Conservation (phyloP, 2,329 filamentous ascomycete genomes). For the Colletotrichum viniferum region DNA sequence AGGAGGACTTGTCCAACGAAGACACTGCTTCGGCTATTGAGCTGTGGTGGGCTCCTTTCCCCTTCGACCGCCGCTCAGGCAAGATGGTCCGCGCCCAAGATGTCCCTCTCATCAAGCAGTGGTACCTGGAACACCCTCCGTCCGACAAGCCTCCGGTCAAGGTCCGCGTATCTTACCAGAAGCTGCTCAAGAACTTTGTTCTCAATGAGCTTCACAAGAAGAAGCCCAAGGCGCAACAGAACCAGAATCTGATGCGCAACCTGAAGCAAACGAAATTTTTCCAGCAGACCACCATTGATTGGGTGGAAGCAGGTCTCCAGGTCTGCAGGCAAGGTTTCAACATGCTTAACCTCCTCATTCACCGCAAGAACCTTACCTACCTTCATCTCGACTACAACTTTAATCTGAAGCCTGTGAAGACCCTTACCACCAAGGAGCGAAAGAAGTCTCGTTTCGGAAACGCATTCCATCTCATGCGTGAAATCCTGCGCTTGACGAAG, state of each 20-base stretch:
- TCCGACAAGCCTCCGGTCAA: slow-evolving; percentile 88
- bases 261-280: slow-evolving; percentile 98
- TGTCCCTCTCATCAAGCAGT: slow-evolving; percentile 95
- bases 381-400: slow-evolving; percentile 99
- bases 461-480: slow-evolving; percentile 98
- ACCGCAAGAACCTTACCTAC: slow-evolving; percentile 98
- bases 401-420: slow-evolving; percentile 99
- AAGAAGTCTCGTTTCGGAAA: slow-evolving; percentile 99
- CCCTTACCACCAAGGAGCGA: slow-evolving; percentile 95
- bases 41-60: slow-evolving; percentile 97
- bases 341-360: slow-evolving; percentile 97
- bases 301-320: slow-evolving; percentile 98
- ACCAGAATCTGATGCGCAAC: slow-evolving; percentile 87
- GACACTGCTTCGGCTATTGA: slow-evolving; percentile 92
- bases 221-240: slow-evolving; percentile 92
- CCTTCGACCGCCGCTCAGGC: slow-evolving; percentile 92
- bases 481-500: slow-evolving; percentile 94
- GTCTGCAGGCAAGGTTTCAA: slow-evolving; percentile 99
- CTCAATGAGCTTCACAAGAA: slow-evolving; percentile 97
- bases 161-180: slow-evolving; percentile 97
- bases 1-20: slow-evolving; percentile 86
- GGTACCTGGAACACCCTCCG: slow-evolving; percentile 96
- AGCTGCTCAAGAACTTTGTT: slow-evolving; percentile 93
- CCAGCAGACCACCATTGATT: slow-evolving; percentile 98
- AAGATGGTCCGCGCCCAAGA: slow-evolving; percentile 97